Evolutionary conservation across 495 filamentous ascomycete genomes (phyloP), one percentile per base, ranked within the genome.

Genomic region (Tuber microsphaerosporum): DNA sequence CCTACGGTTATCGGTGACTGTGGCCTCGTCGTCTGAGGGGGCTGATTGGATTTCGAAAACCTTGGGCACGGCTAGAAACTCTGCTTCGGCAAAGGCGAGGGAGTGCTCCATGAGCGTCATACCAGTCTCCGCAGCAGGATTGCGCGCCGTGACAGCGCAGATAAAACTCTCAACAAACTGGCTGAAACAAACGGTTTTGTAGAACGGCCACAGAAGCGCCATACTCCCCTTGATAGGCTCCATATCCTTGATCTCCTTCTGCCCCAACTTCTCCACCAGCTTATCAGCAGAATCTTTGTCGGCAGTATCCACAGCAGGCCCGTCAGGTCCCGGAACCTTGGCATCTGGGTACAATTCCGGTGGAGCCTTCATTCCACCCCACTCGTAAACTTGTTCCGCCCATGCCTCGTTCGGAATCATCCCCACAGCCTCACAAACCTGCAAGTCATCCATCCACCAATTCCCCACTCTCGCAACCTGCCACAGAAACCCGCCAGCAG

Each of bases 61-160:
- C 39, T 79, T 82, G 20, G 72, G 71, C 10, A 71, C 75, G 1
- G 81, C 77, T 65, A 79, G 76, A 12, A 92, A 91, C 82, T 99
- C 96, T 6, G 95, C 93, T 83, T 99, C 96, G 2, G 95, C 93
- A 84, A 98, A 99, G 0, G 95, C 95, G 20, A 99, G 86, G 0
- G 95, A 98, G 82, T 97, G 93, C 79, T 99, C 95, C 82, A 99
- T 95, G 31, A 98, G 88, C 0, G 94, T 97, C 92, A 98, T 97
- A 9, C 94, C 93, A 1, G 93, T 95, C 84, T 98, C 95, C 0
- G 93, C 90, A 75, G 90, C 88, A 9, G 91, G 87, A 5, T 87
- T 86, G 17, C 91, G 88, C n/a, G 94, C 94, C 78, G 97, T 93
- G n/a, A 98, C 86, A 7, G 94, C 92, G 83, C 93, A 94, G 9